Conservation (phyloP, 495 filamentous ascomycete genomes). For the Chaetomidium leptoderma region DNA sequence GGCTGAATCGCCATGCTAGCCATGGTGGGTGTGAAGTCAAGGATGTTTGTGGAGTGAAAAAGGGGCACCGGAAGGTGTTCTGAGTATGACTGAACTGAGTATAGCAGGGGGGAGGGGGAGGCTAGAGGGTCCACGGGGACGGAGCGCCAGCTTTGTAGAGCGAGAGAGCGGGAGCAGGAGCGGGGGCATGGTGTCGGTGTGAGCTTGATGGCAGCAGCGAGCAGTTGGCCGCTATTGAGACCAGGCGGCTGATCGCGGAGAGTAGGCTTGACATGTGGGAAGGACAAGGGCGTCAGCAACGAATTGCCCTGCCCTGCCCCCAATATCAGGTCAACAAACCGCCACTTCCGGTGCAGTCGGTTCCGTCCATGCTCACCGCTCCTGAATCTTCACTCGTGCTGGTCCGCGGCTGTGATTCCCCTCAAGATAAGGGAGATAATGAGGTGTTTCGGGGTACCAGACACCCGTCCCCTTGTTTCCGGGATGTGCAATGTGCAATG, state of each 20-base stretch:
- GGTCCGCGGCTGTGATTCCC: conserved; percentile 4
- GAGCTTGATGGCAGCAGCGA: conserved; percentile 10
- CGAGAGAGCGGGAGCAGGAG: conserved; percentile 4
- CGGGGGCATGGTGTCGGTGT: conserved; percentile 10
- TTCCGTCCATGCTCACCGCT: conserved; percentile 24
- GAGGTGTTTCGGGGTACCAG: background rate
- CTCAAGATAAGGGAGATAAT: conserved; percentile 17
- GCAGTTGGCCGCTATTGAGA: conserved; percentile 20
- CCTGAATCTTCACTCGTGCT: background rate
- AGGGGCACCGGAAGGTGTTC: conserved; percentile 1
- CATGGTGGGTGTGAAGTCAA: conserved; percentile 19
- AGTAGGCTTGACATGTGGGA: conserved; percentile 19
- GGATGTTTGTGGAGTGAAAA: background rate
- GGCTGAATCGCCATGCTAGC: conserved; percentile 20
- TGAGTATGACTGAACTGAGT: background rate
- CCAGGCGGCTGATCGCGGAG: conserved; percentile 14
- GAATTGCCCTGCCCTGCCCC: background rate
- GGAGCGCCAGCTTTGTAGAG: conserved; percentile 2
- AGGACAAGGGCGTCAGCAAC: conserved; percentile 15
- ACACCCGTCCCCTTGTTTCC: background rate
- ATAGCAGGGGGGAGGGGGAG: background rate
- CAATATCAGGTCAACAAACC: conserved; percentile 24
- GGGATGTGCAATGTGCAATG: conserved; percentile 4
- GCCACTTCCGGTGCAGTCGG: conserved; percentile 19
- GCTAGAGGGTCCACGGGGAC: background rate